Percentiles rank a stretch among this genome's conserved stretches.
phyloP scores from a whole-genome alignment of 345 rosid species.

The Nephelium lappaceum region DNA sequence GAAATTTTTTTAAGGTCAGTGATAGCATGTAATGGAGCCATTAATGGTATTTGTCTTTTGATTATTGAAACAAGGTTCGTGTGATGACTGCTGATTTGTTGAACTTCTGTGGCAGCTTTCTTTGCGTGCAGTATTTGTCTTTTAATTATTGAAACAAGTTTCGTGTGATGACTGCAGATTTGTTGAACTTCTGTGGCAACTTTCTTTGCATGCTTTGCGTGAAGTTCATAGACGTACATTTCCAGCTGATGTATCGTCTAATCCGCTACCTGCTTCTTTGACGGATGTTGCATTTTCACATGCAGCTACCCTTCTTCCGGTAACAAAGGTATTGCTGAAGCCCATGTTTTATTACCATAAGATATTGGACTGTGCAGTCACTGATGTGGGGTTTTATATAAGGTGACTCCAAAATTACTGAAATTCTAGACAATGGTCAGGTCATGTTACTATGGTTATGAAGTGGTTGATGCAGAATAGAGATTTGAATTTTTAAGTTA shows the following conservation, averaged over 20 bases:
- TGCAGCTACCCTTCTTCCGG: slow-evolving; percentile 97
- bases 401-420: background rate
- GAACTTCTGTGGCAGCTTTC: slow-evolving; percentile 99
- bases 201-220: slow-evolving; percentile 91
- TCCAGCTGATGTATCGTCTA: slow-evolving; percentile 82
- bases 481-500: background rate
- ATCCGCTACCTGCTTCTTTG: slow-evolving; percentile 87
- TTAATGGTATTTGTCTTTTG: background rate
- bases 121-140: slow-evolving; percentile 61
- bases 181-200: slow-evolving; percentile 98
- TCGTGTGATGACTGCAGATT: slow-evolving; percentile 62
- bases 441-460: background rate
- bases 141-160: slow-evolving; percentile 5
- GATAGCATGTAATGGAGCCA: background rate
- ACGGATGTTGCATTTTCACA: slow-evolving; percentile 99
- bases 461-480: background rate
- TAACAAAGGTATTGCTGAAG: slow-evolving; percentile 67
- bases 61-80: slow-evolving; percentile 6
- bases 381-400: background rate
- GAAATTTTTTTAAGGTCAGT: background rate
- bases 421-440: background rate
- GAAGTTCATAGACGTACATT: slow-evolving; percentile 97
- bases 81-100: slow-evolving; percentile 74
- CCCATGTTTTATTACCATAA: background rate
- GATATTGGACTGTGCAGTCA: background rate